These are phyloP conservation scores for Lunularia cruciata DNA, from an alignment of 225 moss, liverwort and hornwort genomes.

Conservation along the genomic window DNA sequence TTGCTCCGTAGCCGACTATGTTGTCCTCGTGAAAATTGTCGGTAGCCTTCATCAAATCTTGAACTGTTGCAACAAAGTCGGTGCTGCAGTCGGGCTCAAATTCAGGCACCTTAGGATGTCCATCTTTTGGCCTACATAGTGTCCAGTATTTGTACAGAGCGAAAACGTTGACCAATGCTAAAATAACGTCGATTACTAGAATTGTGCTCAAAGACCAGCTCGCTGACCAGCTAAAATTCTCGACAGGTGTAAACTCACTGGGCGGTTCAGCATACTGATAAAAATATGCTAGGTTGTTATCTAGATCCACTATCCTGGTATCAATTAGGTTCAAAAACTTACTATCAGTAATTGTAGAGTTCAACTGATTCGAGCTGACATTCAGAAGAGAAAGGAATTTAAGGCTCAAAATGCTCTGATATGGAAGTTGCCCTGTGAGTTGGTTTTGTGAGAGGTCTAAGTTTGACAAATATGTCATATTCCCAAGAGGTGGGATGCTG, in stretches of 20 bases:
- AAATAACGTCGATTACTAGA: not conserved
- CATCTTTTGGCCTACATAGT: not conserved
- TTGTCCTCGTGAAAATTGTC: constrained; percentile 22
- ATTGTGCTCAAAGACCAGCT: not conserved
- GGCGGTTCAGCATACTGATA: not conserved
- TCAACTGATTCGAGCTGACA: constrained; percentile 1
- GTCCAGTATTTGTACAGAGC: not conserved
- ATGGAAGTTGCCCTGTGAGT: not conserved
- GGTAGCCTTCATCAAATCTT: constrained; percentile 23
- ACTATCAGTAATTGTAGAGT: not conserved
- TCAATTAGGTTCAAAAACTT: not conserved
- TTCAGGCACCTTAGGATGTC: not conserved
- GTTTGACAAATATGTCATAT: not conserved
- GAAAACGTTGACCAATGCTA: constrained; percentile 3
- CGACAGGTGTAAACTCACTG: not conserved
- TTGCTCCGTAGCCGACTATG: constrained; percentile 31
- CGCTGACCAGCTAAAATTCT: not conserved
- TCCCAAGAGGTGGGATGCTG: not conserved
- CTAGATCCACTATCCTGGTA: not conserved
- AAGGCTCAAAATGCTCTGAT: not conserved
- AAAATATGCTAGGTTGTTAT: not conserved
- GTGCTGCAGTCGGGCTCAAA: not conserved
- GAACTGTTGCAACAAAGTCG: not conserved
- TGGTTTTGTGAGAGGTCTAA: not conserved
- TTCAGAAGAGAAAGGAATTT: not conserved